Base-by-base conservation (phyloP, 192 early-diverging fungal species). In the Coemansia sp. region DNA sequence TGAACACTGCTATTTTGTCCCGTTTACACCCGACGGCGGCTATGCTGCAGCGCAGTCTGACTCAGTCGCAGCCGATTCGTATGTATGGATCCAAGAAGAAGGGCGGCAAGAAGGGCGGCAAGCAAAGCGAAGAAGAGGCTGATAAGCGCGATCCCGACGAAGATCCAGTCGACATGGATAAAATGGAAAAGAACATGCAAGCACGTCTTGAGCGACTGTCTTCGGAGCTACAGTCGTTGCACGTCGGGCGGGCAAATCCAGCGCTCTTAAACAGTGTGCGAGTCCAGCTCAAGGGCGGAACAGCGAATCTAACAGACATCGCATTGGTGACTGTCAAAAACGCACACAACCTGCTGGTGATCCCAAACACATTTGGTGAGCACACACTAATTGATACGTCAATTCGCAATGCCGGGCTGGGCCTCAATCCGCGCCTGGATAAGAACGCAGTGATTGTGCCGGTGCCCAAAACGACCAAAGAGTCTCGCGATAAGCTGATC, bases 261-360 rank as follows among this genome's bases (percentile, higher is more conserved):
- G 87, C 86, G 0, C 76, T 94, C n/a, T 71, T 94, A 64, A 90
- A 92, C 62, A 69, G 81, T 11, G 83, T 94, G 3, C 76, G 71
- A 48, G 88, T 94, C 12, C 67, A 76, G 45, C 68, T 90, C 39
- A 83, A 88, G 48, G 66, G 72, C 23, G 76, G 73, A 11, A 82
- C 80, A 19, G 85, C 85, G 24, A 64, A 79, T 12, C 68, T 95
- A 21, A 71, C 84, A 1, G 86, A 88, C 37, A 56, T 93, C 17
- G 90, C 92, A 2, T 88, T 89, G 69, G 82, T 95, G 5, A 82
- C 88, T 15, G 84, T 93, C 67, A 92, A 93, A 70, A 92, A 95
- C 55, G 87, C 91, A 25, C 89, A 93, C 58, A 90, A 86, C 15
- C 76, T 95, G 50, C 66, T 93, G 59, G 90, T 95, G 11, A 86